Conservation (phyloP, 768 basidiomycete genomes). For the Asterophora parasitica region DNA sequence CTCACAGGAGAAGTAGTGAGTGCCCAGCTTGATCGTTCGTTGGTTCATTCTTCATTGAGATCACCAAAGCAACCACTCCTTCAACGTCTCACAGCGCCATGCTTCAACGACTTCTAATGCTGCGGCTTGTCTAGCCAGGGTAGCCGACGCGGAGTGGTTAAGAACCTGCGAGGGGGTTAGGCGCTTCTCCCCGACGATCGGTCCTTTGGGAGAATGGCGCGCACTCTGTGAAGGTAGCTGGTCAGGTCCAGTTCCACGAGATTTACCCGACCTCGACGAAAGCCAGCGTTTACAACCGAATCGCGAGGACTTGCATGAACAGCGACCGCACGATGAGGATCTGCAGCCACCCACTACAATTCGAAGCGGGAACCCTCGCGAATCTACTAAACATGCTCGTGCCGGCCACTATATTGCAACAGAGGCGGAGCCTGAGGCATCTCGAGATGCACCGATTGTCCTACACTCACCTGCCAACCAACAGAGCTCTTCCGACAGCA, state of each 20-base stretch:
- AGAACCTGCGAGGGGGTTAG: conserved; percentile 70
- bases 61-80: conserved; percentile 56
- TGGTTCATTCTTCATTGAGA: background rate
- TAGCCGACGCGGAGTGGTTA: conserved; percentile 80
- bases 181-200: conserved; percentile 60
- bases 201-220: conserved; percentile 68
- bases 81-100: conserved; percentile 60
- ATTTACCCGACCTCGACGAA: conserved; percentile 32
- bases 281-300: conserved; percentile 5
- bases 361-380: conserved; percentile 1
- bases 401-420: conserved; percentile 4
- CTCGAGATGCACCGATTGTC: background rate
- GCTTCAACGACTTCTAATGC: conserved; percentile 51
- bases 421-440: conserved; percentile 11
- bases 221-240: conserved; percentile 75
- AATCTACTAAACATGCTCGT: background rate
- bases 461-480: conserved; percentile 5
- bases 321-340: conserved; percentile 2
- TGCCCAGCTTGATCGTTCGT: background rate
- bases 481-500: background rate
- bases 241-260: conserved; percentile 46
- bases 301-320: background rate
- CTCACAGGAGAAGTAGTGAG: conserved; percentile 76
- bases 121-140: conserved; percentile 58
- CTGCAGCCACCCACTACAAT: conserved; percentile 2